Evolutionary conservation across 257 asterid genomes (phyloP).

Genomic region (Solanum pennellii): DNA sequence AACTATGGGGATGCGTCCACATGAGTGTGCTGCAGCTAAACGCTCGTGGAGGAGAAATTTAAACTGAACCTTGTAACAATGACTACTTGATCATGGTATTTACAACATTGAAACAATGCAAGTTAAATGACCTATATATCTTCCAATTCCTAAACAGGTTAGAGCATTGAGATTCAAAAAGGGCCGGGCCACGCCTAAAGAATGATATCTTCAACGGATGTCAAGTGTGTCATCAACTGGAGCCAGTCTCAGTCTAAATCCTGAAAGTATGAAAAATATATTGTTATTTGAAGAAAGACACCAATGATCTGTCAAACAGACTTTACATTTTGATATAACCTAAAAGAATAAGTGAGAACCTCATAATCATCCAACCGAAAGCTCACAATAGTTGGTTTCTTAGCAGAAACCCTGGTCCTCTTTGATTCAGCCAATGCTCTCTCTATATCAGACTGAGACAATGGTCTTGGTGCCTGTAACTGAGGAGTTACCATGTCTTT

Average conservation of each 20-base stretch:
- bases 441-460: conserved; percentile 13
- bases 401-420: background rate
- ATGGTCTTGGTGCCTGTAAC: conserved; percentile 12
- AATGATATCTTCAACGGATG: background rate
- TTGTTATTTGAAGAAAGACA: background rate
- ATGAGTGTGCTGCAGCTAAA: background rate
- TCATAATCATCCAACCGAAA: conserved; percentile 1
- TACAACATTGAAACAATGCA: background rate
- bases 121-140: background rate
- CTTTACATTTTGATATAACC: background rate
- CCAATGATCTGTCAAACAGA: background rate
- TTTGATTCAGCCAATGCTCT: conserved; percentile 6
- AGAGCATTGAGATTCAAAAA: background rate
- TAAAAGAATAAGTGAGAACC: background rate
- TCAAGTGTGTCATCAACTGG: background rate
- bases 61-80: background rate
- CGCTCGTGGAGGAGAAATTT: background rate
- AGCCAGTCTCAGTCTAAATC: background rate
- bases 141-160: background rate
- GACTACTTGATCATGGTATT: background rate
- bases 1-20: background rate
- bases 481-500: background rate
- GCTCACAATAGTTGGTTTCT: background rate
- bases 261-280: background rate
- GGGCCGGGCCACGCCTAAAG: background rate